Evolutionary conservation across 805 yeast species (phyloP).

Genomic region (Candida chilensis): DNA sequence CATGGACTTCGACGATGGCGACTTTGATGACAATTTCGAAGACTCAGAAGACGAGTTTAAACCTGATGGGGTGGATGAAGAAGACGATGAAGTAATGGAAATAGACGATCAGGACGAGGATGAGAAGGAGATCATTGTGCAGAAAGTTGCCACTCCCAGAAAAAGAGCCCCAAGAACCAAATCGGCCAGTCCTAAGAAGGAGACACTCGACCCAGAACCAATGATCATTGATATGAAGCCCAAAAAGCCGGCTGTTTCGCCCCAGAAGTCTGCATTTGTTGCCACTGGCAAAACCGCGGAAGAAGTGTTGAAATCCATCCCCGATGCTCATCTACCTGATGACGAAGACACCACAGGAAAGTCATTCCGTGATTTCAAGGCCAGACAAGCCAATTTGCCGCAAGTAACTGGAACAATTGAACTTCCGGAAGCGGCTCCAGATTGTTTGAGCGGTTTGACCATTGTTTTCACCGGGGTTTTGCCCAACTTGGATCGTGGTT

Average conservation of each 20-base stretch:
- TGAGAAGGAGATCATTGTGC: constrained; percentile 4
- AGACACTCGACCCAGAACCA: too few species aligned
- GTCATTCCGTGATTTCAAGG: constrained; percentile 50
- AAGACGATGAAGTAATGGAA: constrained; percentile 7
- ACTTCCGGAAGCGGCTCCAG: constrained; percentile 75
- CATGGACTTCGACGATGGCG: constrained; percentile 2
- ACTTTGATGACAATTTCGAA: constrained; percentile 11
- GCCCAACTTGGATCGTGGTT: constrained; percentile 70
- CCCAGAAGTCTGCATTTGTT: constrained; percentile 2
- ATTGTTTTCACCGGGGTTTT: constrained; percentile 90
- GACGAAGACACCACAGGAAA: constrained; percentile 40
- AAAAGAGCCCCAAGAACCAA: constrained; percentile 2
- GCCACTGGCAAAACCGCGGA: constrained; percentile 29
- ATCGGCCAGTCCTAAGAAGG: too few species aligned
- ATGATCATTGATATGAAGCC: too few species aligned
- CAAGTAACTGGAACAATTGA: constrained; percentile 26
- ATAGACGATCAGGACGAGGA: constrained; percentile 7
- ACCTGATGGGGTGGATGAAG: constrained; percentile 11
- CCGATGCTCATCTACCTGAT: constrained; percentile 65
- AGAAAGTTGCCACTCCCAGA: too few species aligned
- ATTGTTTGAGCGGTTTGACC: constrained; percentile 82
- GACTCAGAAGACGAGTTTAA: constrained; percentile 14
- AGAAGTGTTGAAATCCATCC: constrained; percentile 52
- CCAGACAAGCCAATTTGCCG: constrained; percentile 24
- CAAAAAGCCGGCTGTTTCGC: constrained; percentile 3